Percentiles rank a stretch among this genome's conserved stretches.
These are phyloP conservation scores for Linderniella brevidens DNA, from an alignment of 257 asterid species.

Conservation along the genomic window DNA sequence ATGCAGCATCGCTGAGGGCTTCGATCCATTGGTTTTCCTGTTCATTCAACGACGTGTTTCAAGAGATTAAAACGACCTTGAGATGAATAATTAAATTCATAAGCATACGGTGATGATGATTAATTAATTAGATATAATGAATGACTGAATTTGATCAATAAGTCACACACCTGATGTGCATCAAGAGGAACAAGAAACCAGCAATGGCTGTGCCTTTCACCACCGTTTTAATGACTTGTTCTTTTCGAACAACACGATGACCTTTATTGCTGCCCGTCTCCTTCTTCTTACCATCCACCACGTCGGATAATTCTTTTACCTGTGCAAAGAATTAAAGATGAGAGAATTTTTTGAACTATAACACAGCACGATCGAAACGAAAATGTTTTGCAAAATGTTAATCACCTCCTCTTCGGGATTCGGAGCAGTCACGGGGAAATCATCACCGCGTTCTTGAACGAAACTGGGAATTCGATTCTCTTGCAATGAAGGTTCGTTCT, in stretches of 20 bases:
- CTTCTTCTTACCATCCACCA: constrained; percentile 10
- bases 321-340: neutral
- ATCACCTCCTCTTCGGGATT: too few species aligned
- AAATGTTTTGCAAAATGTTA: too few species aligned
- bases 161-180: constrained; percentile 46
- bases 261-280: constrained; percentile 10
- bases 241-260: constrained; percentile 11
- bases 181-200: constrained; percentile 39
- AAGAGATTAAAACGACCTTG: neutral
- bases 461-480: too few species aligned
- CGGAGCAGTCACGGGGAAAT: too few species aligned
- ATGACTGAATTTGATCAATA: too few species aligned
- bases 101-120: neutral
- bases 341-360: too few species aligned
- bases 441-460: too few species aligned
- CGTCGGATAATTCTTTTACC: constrained; percentile 12
- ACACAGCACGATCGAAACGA: too few species aligned
- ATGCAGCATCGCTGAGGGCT: neutral
- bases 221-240: constrained; percentile 40
- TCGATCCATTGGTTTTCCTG: neutral
- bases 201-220: constrained; percentile 68
- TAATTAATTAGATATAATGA: too few species aligned
- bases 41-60: neutral
- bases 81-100: neutral
- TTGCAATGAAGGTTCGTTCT: too few species aligned